Base-by-base conservation (phyloP, 2,329 filamentous ascomycete genomes). In the Pseudogymnoascus destructans region DNA sequence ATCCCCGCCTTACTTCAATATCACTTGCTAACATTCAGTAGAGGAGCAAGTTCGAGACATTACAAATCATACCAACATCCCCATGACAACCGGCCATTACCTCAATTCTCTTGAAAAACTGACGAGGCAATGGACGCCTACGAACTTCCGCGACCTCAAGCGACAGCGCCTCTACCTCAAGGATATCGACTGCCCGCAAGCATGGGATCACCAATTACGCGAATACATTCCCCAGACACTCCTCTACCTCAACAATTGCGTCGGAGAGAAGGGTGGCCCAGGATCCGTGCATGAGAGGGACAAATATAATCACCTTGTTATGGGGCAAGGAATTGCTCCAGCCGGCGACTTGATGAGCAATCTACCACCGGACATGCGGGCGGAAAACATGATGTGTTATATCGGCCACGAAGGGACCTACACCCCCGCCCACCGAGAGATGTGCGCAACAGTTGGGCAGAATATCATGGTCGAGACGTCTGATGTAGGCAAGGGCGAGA, bases 401-500 rank as follows among this genome's bases (percentile, higher is more conserved):
- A 86, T 97, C 65, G 93, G 93, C 0, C 92, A 97, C 66, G 93
- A 98, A 73, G 93, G 93, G 5, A 98, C 93, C 0, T 97, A 92
- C 68, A 98, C 93, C 0, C 92, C 93, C 8, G 85, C 91, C 0
- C 93, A 98, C 72, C 83, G 89, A 64, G 93, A 98, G 70, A 98
- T 98, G 93, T 98, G 93, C 71, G 93, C 89, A 10, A 95, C 87
- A 33, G 74, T 97, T 10, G 92, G 93, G 0, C 93, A 98, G 64
- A 98, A 98, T 67, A 92, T 98, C 65, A 97, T 98, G 93, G 90
- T 98, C 1, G 89, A 96, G 64, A 84, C 90, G 1, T 97, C 92
- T 0, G 75, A 81, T 2, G 75, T 80, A 15, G 80, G 85, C 58
- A 77, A 86, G 56, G 88, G 86, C 3, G 88, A 93, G 67, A 87